Evolutionary conservation across 805 yeast genomes (phyloP).

Genomic region (Tetrapisispora phaffii): DNA sequence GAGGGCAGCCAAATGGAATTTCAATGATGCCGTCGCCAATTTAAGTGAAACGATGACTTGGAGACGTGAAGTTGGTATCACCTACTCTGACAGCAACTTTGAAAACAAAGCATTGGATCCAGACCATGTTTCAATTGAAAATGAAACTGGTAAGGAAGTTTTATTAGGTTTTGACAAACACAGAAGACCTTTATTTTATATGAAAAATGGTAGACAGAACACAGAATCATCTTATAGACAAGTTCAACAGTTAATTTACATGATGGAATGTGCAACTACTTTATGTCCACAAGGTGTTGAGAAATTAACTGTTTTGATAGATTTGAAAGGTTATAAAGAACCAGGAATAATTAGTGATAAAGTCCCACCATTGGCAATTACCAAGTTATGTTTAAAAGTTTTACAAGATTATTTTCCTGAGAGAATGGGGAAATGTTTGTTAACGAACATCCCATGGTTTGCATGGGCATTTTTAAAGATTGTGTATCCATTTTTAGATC

Average conservation of each 20-base stretch:
- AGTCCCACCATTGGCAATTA: conserved; percentile 42
- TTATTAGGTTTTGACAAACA: conserved; percentile 85
- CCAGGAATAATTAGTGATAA: conserved; percentile 30
- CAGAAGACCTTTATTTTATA: conserved; percentile 82
- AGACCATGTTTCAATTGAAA: conserved; percentile 38
- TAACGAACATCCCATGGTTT: conserved; percentile 48
- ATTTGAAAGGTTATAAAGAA: conserved; percentile 38
- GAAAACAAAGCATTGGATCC: conserved; percentile 29
- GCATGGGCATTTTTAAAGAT: conserved; percentile 48
- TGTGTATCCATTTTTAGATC: conserved; percentile 50
- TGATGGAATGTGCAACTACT: conserved; percentile 45
- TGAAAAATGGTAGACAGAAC: conserved; percentile 92
- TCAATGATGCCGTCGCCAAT: conserved; percentile 35
- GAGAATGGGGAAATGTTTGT: conserved; percentile 43
- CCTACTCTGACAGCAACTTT: conserved; percentile 21
- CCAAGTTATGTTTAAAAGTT: conserved; percentile 41
- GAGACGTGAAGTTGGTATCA: conserved; percentile 45
- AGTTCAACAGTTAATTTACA: conserved; percentile 47
- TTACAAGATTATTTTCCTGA: conserved; percentile 53
- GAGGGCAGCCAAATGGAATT: conserved; percentile 44
- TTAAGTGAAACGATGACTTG: conserved; percentile 41
- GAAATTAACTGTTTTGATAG: conserved; percentile 43
- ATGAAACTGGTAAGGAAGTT: conserved; percentile 73
- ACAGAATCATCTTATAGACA: conserved; percentile 77
- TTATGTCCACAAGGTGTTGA: conserved; percentile 53